Base-by-base conservation (phyloP, 2,329 filamentous ascomycete species). In the Diaporthe vaccinii region DNA sequence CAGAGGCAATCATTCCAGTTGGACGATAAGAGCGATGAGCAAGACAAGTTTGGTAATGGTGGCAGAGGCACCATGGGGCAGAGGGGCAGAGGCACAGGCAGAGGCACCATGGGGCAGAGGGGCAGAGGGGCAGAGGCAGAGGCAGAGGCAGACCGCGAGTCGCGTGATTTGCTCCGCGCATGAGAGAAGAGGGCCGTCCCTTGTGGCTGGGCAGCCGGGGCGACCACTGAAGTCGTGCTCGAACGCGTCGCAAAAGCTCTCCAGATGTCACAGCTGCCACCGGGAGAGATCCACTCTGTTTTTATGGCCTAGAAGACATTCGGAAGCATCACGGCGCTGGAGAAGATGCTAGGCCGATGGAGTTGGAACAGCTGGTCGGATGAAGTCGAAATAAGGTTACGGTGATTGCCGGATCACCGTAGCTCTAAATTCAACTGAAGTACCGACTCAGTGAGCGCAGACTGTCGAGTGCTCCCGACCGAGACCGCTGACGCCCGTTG, bases 351-450 rank as follows among this genome's bases (percentile, higher is more conserved):
- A 12, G 20, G 14, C 36, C 15, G 9, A 10, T 39, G 6, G 17
- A 34, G 17, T 34, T n/a, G 25, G 10, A 34, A 34, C 28, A 14
- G n/a, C 15, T 8, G 34, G 20, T 55, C 49, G 44, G n/a, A 53
- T 62, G 70, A 72, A 51, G 70, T 72, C 49, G 44, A 62, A 72
- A 22, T 62, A 72, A 72, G 70, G 57, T 72, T 72, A 31, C 28
- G 44, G 28, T 49, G 57, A 31, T 31, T 36, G 28, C 70, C 70
- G 39, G 57, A 62, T 62, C 7, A 34, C 7, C 70, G 10, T 39
- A n/a, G 25, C 46, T 44, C 44, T 36, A n/a, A 62, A 14, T 22
- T 36, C 31, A 20, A n/a, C 28, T 25, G 7, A 22, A 41, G 57
- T 62, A 59, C 70, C 36, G 44, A 46, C 22, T 71, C 55, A 10